Evolutionary conservation across 2,329 filamentous ascomycete species (phyloP).

Genomic region (Madurella fahalii): DNA sequence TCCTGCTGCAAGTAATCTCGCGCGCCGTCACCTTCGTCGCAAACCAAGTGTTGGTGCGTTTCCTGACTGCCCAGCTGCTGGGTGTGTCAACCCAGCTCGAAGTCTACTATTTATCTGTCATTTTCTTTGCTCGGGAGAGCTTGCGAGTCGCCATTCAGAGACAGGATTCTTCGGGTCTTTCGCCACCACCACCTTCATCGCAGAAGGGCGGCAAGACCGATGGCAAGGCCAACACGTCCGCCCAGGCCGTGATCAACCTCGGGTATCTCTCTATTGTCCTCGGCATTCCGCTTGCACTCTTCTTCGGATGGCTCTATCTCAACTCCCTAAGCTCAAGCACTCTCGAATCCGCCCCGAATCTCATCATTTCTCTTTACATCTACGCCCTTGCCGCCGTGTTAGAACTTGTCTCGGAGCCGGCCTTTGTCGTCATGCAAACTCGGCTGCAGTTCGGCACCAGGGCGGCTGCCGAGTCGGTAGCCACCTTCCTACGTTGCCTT

Average conservation of each 20-base stretch:
- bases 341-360: constrained; percentile 58
- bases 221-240: constrained; percentile 27
- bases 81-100: constrained; percentile 88
- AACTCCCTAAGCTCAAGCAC: constrained; percentile 45
- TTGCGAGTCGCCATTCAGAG: constrained; percentile 88
- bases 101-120: constrained; percentile 84
- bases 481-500: constrained; percentile 72
- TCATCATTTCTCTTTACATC: constrained; percentile 50
- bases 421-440: constrained; percentile 83
- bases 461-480: constrained; percentile 76
- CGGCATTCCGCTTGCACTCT: constrained; percentile 60
- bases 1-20: constrained; percentile 83
- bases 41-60: constrained; percentile 87
- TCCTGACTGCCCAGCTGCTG: constrained; percentile 77
- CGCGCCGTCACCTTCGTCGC: constrained; percentile 83
- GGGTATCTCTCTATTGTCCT: constrained; percentile 73
- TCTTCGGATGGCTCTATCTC: constrained; percentile 66
- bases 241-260: constrained; percentile 82
- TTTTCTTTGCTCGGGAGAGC: constrained; percentile 92
- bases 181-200: constrained; percentile 23
- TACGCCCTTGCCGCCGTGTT: constrained; percentile 58
- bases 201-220: constrained; percentile 17
- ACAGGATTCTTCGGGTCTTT: constrained; percentile 45
- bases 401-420: constrained; percentile 82
- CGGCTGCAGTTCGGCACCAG: constrained; percentile 75